phyloP scores from a whole-genome alignment of 2,329 filamentous ascomycete species.

The Trichoderma sp. region DNA sequence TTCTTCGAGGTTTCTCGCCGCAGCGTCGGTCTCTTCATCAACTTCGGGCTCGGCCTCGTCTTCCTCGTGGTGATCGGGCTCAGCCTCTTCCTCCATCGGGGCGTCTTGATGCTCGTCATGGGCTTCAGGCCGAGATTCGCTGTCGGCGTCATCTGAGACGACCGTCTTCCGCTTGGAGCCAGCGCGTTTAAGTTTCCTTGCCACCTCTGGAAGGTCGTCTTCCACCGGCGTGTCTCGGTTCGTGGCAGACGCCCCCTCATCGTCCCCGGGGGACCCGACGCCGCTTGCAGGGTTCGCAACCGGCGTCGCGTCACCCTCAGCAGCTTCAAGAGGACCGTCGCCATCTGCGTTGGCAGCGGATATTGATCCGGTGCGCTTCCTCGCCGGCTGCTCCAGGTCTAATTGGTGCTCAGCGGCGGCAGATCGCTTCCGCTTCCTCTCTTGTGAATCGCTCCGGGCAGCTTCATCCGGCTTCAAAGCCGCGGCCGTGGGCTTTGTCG shows the following conservation, averaged over 20 bases:
- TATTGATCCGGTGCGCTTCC: slow-evolving; percentile 54
- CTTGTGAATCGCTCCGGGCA: slow-evolving; percentile 33
- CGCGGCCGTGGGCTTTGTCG: slow-evolving; percentile 30
- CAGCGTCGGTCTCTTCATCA: slow-evolving; percentile 58
- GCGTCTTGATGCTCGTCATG: slow-evolving; percentile 34
- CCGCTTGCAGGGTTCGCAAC: slow-evolving; percentile 36
- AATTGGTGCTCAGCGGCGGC: slow-evolving; percentile 40
- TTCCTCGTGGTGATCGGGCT: slow-evolving; percentile 51
- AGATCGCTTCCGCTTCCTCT: slow-evolving; percentile 52
- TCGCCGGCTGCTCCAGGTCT: slow-evolving; percentile 46
- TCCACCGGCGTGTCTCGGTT: slow-evolving; percentile 31
- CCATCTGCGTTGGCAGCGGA: slow-evolving; percentile 39
- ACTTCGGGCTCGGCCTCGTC: slow-evolving; percentile 52
- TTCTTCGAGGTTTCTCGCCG: slow-evolving; percentile 62
- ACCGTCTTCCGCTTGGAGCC: slow-evolving; percentile 39
- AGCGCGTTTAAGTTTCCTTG: slow-evolving; percentile 42
- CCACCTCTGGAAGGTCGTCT: slow-evolving; percentile 32
- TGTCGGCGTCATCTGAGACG: slow-evolving; percentile 26
- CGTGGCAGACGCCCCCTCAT: slow-evolving; percentile 36
- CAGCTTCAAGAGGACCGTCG: slow-evolving; percentile 31
- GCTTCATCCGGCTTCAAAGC: slow-evolving; percentile 32
- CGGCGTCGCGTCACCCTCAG: slow-evolving; percentile 33
- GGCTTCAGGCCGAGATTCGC: slow-evolving; percentile 33
- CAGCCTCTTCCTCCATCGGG: slow-evolving; percentile 41
- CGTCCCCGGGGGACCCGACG: slow-evolving; percentile 46